Base-by-base conservation (phyloP, 345 rosid genomes). In the Boechera stricta region DNA sequence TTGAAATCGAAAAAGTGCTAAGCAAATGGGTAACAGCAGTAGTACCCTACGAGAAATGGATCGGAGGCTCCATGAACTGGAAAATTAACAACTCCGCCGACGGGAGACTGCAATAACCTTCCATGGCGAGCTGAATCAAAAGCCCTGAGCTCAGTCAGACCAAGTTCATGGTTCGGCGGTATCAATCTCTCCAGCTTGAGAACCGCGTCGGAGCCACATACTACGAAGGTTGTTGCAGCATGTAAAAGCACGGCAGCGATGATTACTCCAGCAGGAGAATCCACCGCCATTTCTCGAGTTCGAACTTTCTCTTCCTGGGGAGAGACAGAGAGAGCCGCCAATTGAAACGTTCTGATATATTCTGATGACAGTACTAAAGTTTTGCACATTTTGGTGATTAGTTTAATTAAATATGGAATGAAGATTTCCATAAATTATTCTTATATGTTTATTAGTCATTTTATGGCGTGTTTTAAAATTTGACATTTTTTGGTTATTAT, bases 11-110 rank as follows among this genome's bases (percentile, higher is more conserved):
- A 36, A 47, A 45, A 55, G 31, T 18, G 5, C 21, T 15, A 39
- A 68, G 54, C 12, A 75, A 38, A 44, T 18, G 54, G 29, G 52
- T 31, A 67, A 70, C 0, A 32, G 60, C 3, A 61, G 51, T 31
- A 38, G 13, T 88, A 95, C 98, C 99, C 99, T 64, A 91, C 97
- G 55, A 83, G 77, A 78, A 77, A 86, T 45, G 99, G 99, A 87
- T 93, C 88, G 80, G 83, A 91, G 15, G 92, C 86, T 56, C 99
- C 99, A 5, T 64, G 64, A 65, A 93, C 98, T 1, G 87, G 84
- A 47, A 96, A 93, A 85, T 88, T 89, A 56, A 88, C 93, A 54
- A 96, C 88, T 10, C 88, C 96, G 2, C 80, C 80, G 71, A 48
- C 82, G 28, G 84, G 47, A 61, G 93, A 81, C 77, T 91, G 93